Base-by-base conservation (phyloP, 2,329 filamentous ascomycete species). In the Aspergillus sergii region DNA sequence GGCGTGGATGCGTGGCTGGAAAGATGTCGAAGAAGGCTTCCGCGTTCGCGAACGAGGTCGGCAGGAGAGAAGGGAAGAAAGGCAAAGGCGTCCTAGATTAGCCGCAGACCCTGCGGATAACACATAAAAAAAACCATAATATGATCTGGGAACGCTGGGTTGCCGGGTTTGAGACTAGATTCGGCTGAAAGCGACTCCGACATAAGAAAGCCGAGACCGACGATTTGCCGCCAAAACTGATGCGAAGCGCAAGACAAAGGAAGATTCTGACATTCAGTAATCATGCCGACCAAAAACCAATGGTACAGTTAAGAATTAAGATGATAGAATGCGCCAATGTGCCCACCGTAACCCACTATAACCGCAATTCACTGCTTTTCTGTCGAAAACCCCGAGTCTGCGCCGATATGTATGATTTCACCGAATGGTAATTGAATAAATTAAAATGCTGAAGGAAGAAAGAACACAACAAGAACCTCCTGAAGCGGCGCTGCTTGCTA, bases 11-110 rank as follows among this genome's bases (percentile, higher is more conserved):
- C 72, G 78, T 26, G 79, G 78, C 11, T 81, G 79, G 75, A 75
- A 73, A 48, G 79, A 81, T 65, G 72, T 78, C 16, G 77, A 80
- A 64, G 78, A 80, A 63, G 78, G 73, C 32, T 75, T 79, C 57
- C 61, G 64, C 36, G 64, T 68, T 32, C 64, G 88, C 83, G 68
- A 87, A 86, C 81, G 88, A 48, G 85, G 86, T 62, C 85, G 91
- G 64, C 84, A 86, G 71, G 81, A 89, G 65, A 86, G 70, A 61
- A 71, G 73, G 59, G 69, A 75, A 34, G 66, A 59, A 53, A 72
- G 69, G 58, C 68, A 59, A 50, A 45, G 28, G 48, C 48, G 16
- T 19, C 12, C 28, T 51, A 51, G 19, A 32, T 11, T 32, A 51
- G 28, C 48, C 48, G 34, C 19, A 51, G 28, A 51, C 8, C 28